Evolutionary conservation across 2,329 filamentous ascomycete genomes (phyloP).

Genomic region (Neopestalotiopsis sp.): DNA sequence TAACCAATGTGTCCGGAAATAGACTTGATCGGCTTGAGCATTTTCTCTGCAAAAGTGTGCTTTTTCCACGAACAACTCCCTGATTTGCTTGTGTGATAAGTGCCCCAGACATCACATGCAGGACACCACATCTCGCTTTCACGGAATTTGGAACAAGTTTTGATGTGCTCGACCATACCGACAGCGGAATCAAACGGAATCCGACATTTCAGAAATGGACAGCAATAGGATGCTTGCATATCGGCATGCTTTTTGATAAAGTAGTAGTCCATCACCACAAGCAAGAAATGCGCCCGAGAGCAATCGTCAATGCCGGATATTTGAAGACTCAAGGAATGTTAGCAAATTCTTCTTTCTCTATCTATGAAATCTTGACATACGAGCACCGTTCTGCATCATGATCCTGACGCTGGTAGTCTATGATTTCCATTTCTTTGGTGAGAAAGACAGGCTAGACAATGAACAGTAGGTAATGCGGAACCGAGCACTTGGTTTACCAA

Average conservation of each 20-base stretch:
- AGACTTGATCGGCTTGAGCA: neutral
- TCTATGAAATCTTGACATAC: neutral
- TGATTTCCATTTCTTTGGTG: neutral
- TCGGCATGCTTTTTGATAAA: neutral
- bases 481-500: neutral
- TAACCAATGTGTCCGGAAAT: neutral
- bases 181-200: neutral
- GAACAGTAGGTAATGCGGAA: neutral
- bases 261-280: constrained; percentile 6
- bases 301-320: neutral
- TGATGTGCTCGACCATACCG: neutral
- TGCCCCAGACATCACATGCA: neutral
- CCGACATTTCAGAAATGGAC: constrained; percentile 3
- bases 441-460: neutral
- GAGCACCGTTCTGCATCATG: neutral
- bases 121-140: constrained; percentile 8
- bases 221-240: neutral
- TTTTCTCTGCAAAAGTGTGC: neutral
- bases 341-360: too few relatives aligned
- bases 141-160: neutral
- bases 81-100: neutral
- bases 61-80: neutral
- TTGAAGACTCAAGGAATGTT: neutral
- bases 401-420: neutral
- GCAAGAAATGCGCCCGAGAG: neutral